Conservation (phyloP, 805 yeast species). For the Debaryomyces hansenii region DNA sequence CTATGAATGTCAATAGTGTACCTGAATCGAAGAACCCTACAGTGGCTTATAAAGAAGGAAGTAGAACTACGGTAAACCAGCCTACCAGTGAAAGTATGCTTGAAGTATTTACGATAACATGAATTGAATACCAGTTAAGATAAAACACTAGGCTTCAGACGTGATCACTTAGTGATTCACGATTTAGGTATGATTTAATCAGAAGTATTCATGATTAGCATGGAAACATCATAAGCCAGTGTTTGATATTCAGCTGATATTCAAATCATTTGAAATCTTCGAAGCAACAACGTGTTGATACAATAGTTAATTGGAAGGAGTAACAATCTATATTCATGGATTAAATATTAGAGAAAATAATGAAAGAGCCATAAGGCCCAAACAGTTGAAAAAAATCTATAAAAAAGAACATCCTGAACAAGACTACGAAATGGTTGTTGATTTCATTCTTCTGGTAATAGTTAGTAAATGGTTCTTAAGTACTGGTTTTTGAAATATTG, state of each 20-base stretch:
- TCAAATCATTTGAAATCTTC: too few relatives aligned
- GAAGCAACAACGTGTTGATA: neutral
- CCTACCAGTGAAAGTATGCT: too few relatives aligned
- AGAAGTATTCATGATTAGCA: conserved; percentile 62
- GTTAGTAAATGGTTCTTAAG: too few relatives aligned
- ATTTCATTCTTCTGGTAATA: too few relatives aligned
- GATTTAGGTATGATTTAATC: conserved; percentile 41
- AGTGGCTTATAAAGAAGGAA: too few relatives aligned
- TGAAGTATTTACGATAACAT: too few relatives aligned
- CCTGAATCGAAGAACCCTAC: too few relatives aligned
- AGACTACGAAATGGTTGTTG: neutral
- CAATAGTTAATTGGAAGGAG: neutral
- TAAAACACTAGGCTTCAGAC: conserved; percentile 32
- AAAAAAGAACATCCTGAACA: neutral
- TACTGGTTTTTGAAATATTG: too few relatives aligned
- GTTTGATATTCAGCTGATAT: too few relatives aligned
- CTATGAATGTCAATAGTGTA: too few relatives aligned
- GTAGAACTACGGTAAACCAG: too few relatives aligned
- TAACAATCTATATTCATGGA: neutral
- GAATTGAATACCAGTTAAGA: too few relatives aligned
- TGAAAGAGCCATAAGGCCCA: neutral
- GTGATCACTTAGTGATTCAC: conserved; percentile 20
- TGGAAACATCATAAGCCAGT: conserved; percentile 52
- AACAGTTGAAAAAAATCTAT: neutral
- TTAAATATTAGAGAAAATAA: neutral